These are phyloP conservation scores for Bacidia rubella DNA, from an alignment of 495 filamentous ascomycete species.

Conservation along the genomic window DNA sequence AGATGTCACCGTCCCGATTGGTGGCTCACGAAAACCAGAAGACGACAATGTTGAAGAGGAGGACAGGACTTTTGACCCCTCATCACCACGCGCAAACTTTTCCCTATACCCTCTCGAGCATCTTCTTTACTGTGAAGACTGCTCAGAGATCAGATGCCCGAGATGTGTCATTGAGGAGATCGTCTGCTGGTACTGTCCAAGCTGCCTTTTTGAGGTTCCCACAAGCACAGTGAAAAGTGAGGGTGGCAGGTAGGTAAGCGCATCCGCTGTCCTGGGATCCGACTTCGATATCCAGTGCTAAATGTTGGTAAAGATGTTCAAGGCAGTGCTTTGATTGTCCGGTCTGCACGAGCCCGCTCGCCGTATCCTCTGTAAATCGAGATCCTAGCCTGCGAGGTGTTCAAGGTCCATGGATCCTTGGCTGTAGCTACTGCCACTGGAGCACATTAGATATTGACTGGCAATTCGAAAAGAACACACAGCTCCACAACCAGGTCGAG, in stretches of 20 bases:
- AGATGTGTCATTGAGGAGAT: slow-evolving; percentile 87
- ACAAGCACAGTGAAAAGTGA: slow-evolving; percentile 81
- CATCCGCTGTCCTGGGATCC: slow-evolving; percentile 1
- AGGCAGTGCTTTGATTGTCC: slow-evolving; percentile 94
- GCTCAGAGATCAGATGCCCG: slow-evolving; percentile 86
- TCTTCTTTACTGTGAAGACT: slow-evolving; percentile 91
- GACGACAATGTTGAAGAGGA: slow-evolving; percentile 50
- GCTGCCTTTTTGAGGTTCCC: slow-evolving; percentile 87
- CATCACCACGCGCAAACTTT: slow-evolving; percentile 70
- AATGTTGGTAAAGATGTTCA: slow-evolving; percentile 50
- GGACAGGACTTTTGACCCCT: slow-evolving; percentile 73
- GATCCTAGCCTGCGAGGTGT: slow-evolving; percentile 25
- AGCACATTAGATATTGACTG: slow-evolving; percentile 78
- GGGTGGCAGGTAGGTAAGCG: slow-evolving; percentile 63
- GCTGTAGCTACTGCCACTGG: slow-evolving; percentile 86
- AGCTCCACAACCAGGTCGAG: slow-evolving; percentile 68
- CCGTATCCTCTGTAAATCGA: slow-evolving; percentile 57
- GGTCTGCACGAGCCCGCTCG: slow-evolving; percentile 66
- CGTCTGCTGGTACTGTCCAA: slow-evolving; percentile 89
- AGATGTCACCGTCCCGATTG: slow-evolving; percentile 27
- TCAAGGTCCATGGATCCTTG: slow-evolving; percentile 60
- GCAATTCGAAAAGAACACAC: slow-evolving; percentile 74
- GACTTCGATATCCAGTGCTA: background rate
- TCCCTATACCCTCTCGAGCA: slow-evolving; percentile 88
- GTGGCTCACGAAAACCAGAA: slow-evolving; percentile 15